Evolutionary conservation across 495 filamentous ascomycete genomes (phyloP).

Genomic region (Tetracladium setigerum): DNA sequence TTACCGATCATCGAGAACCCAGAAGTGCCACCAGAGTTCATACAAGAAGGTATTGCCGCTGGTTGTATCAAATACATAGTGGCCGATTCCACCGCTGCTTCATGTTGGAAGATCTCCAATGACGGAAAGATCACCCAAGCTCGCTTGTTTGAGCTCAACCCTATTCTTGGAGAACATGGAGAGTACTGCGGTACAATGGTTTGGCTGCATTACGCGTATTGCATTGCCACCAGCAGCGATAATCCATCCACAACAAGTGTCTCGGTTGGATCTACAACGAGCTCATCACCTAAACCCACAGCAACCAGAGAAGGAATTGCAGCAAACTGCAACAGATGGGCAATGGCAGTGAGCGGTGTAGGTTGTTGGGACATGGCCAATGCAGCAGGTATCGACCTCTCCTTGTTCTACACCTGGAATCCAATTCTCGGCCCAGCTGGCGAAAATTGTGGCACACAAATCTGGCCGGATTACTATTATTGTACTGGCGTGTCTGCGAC

Average conservation of each 20-base stretch:
- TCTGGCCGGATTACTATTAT: conserved; percentile 1
- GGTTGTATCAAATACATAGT: too few species aligned
- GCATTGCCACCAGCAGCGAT: conserved; percentile 29
- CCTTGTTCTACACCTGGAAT: not conserved
- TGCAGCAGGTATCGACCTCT: conserved; percentile 26
- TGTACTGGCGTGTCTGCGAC: too few species aligned
- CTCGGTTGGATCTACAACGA: conserved; percentile 19
- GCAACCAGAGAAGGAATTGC: not conserved
- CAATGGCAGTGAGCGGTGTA: not conserved
- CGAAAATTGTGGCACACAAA: conserved; percentile 8
- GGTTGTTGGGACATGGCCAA: conserved; percentile 20
- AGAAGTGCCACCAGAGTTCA: too few species aligned
- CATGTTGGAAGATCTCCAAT: too few species aligned
- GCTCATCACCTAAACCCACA: too few species aligned
- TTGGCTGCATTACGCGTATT: conserved; percentile 27
- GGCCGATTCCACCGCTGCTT: too few species aligned
- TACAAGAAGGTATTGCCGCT: too few species aligned
- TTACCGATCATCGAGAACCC: too few species aligned
- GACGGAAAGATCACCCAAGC: too few species aligned
- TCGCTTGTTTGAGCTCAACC: too few species aligned
- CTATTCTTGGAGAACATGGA: too few species aligned
- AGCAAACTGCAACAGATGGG: not conserved
- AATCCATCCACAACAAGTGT: conserved; percentile 13
- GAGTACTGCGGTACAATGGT: too few species aligned
- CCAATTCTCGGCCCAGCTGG: conserved; percentile 15